Conservation (phyloP, 495 filamentous ascomycete genomes). For the Aspergillus hancockii region DNA sequence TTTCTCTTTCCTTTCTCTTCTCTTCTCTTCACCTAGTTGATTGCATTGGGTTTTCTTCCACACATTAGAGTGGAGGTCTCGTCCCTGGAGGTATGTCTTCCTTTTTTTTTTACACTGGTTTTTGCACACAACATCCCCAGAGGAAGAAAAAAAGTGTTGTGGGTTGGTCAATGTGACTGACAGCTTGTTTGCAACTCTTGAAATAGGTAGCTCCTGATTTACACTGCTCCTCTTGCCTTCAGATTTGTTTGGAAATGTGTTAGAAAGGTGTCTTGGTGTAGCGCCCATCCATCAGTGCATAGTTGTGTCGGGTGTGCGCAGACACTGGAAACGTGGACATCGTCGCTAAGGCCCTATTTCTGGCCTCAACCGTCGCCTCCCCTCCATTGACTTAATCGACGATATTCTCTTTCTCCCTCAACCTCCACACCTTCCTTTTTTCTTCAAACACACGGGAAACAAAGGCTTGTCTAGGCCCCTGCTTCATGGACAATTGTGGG, state of each 20-base stretch:
- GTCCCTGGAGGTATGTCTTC: conserved; percentile 15
- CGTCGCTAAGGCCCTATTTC: neutral
- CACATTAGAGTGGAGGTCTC: conserved; percentile 3
- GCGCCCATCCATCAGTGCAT: neutral
- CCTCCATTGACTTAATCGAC: neutral
- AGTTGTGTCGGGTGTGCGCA: neutral
- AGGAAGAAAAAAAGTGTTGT: neutral
- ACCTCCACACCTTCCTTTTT: conserved; percentile 9
- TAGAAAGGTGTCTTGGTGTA: neutral
- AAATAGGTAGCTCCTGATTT: neutral
- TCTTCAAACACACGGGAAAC: conserved; percentile 1
- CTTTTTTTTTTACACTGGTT: conserved; percentile 1
- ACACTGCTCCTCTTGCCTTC: neutral
- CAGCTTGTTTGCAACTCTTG: neutral
- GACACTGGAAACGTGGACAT: neutral
- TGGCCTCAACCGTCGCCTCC: neutral
- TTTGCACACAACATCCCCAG: neutral
- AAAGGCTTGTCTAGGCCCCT: conserved; percentile 19
- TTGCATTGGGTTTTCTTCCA: conserved; percentile 8
- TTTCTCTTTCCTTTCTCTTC: neutral
- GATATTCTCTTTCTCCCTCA: neutral
- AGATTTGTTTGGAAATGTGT: neutral
- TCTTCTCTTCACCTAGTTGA: neutral
- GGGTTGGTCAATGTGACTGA: neutral
- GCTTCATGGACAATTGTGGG: conserved; percentile 50